Evolutionary conservation across 441 rosid species (phyloP).

Genomic region (Croton setiger): DNA sequence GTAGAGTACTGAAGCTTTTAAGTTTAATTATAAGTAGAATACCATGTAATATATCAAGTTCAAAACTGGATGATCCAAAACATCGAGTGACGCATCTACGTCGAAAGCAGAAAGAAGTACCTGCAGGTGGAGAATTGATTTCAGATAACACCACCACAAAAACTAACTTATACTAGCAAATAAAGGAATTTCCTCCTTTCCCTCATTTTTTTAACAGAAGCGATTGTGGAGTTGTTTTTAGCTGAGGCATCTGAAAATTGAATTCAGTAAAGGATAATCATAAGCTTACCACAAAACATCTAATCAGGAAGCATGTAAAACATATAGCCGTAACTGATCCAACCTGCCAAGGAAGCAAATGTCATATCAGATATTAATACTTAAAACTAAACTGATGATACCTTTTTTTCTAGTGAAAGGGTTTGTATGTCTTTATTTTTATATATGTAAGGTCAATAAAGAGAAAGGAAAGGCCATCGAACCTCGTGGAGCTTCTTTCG

Average conservation of each 20-base stretch:
- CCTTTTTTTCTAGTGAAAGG: background rate
- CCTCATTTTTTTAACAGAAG: background rate
- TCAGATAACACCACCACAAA: background rate
- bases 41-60: conserved; percentile 61
- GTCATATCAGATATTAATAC: conserved; percentile 1
- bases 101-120: conserved; percentile 56
- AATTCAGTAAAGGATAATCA: background rate
- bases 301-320: conserved; percentile 89
- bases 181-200: background rate
- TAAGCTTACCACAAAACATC: conserved; percentile 77
- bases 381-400: background rate
- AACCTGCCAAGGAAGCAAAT: conserved; percentile 47
- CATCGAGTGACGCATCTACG: conserved; percentile 55
- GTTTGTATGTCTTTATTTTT: background rate
- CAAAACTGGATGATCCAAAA: conserved; percentile 66
- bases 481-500: conserved; percentile 98
- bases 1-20: background rate
- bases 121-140: conserved; percentile 30
- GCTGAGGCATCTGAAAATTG: background rate
- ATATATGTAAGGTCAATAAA: conserved; percentile 1
- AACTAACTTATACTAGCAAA: background rate
- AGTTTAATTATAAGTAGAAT: conserved; percentile 7
- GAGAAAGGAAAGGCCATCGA: conserved; percentile 17
- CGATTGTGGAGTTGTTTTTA: background rate
- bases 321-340: conserved; percentile 97